Evolutionary conservation across 192 early-diverging fungal species (phyloP).

Genomic region (Entophlyctis luteolus): DNA sequence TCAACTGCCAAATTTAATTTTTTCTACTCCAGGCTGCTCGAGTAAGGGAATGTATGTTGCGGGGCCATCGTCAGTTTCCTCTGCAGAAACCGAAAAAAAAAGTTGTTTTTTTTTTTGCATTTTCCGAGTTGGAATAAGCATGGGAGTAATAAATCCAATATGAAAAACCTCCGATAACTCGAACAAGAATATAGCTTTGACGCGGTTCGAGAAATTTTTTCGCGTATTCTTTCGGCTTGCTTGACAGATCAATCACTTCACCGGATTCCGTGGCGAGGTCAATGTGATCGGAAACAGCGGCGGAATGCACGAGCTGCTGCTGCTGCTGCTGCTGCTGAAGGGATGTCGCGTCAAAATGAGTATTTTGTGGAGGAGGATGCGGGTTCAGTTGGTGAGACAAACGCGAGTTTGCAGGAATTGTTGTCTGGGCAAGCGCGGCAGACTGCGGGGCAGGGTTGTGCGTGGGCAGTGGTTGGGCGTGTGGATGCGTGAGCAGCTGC

Average conservation of each 20-base stretch:
- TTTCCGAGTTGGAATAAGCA: too few species aligned
- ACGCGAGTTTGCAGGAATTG: neutral
- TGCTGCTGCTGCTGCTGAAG: too few species aligned
- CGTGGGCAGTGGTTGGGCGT: too few species aligned
- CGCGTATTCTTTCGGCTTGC: slow-evolving; percentile 54
- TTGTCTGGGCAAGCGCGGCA: neutral
- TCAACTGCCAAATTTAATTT: slow-evolving; percentile 48
- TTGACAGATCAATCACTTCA: slow-evolving; percentile 50
- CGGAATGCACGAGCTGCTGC: too few species aligned
- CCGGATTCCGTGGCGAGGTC: slow-evolving; percentile 53
- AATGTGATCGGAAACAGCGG: slow-evolving; percentile 26
- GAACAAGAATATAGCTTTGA: slow-evolving; percentile 59
- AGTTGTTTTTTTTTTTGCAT: neutral
- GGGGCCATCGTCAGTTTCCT: slow-evolving; percentile 41
- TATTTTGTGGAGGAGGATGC: neutral
- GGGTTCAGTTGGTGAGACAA: neutral
- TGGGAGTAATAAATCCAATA: neutral
- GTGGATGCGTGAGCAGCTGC: too few species aligned
- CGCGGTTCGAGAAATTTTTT: slow-evolving; percentile 47
- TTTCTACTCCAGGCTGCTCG: slow-evolving; percentile 41
- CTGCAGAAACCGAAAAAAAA: slow-evolving; percentile 6
- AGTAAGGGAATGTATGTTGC: slow-evolving; percentile 42
- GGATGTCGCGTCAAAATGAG: neutral
- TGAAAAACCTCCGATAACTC: slow-evolving; percentile 49
- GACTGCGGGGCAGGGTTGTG: too few species aligned